Base-by-base conservation (phyloP, 192 early-diverging fungal genomes). In the Dissophora globulifera region DNA sequence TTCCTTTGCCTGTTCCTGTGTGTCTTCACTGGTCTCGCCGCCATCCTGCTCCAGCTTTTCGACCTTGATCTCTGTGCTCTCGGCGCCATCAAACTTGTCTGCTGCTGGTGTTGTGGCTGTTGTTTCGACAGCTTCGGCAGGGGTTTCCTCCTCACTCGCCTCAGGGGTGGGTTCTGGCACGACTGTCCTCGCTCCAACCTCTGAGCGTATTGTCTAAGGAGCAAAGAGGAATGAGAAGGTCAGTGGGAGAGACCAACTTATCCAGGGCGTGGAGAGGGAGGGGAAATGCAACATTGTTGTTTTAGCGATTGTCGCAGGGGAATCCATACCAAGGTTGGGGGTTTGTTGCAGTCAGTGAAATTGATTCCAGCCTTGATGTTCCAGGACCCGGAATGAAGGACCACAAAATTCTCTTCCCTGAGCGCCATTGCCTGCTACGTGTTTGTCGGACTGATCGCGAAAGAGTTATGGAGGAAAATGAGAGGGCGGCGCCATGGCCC, bases 341-440 rank as follows among this genome's bases (percentile, higher is more conserved):
- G 69, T 41, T 87, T 85, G 69, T 91, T 89, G 17, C 93, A 91
- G 54, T 98, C 96, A 16, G 85, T 76, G 33, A 86, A 85, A 69
- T 89, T 87, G 54, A 86, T 85, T 46, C 93, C 90, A 16, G 92
- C 92, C 67, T 89, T 93, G n/a, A 90, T 92, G 23, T 58, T 82
- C 64, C 85, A 84, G 49, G 91, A 91, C 47, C 96, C 95, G 27
- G 91, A 85, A 82, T 96, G 93, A 57, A 98, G 89, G 16, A 96
- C 91, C 25, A 98, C 84, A 75, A 91, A 92, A 69, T 87, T 93
- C 46, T 89, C 89, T 74, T 96, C 95, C 48, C 80, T 81, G 54
- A 89, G 65, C 22, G 84, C 79, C 62, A 87, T 67, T 30, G 29
- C 32, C 49, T 5, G 33, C 43, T 9, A n/a, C 17, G 6, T 6